Conservation (phyloP, 2,329 filamentous ascomycete species). For the Pseudocercospora pini-densiflorae region DNA sequence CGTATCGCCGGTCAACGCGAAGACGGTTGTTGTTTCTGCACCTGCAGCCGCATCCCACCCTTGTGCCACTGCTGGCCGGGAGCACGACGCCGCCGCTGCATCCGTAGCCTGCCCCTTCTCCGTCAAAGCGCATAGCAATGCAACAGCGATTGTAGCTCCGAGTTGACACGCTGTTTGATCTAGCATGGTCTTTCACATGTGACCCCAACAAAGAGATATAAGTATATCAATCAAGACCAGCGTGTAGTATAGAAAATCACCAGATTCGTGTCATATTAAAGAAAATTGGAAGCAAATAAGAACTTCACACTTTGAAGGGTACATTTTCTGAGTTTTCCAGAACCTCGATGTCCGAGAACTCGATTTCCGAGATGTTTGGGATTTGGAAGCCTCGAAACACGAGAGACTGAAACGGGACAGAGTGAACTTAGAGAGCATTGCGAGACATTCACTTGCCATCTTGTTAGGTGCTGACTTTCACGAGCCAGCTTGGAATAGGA, state of each 20-base stretch:
- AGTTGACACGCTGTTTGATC: background rate
- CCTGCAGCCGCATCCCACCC: background rate
- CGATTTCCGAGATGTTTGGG: too few relatives aligned
- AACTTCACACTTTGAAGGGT: too few relatives aligned
- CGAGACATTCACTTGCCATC: too few relatives aligned
- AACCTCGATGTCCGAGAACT: too few relatives aligned
- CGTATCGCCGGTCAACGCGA: background rate
- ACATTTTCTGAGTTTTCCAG: too few relatives aligned
- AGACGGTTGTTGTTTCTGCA: background rate
- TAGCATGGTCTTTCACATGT: background rate
- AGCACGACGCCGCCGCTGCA: background rate
- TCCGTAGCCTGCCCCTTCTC: background rate
- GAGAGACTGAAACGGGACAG: too few relatives aligned
- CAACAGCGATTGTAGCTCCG: background rate
- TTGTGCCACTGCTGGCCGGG: background rate
- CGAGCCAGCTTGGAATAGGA: too few relatives aligned
- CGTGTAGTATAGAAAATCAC: background rate
- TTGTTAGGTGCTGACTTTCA: too few relatives aligned
- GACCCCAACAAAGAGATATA: background rate
- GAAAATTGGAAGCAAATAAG: too few relatives aligned
- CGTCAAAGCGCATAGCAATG: background rate
- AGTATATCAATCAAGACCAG: background rate
- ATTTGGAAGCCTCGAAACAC: too few relatives aligned
- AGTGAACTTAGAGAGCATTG: too few relatives aligned
- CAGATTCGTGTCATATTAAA: too few relatives aligned